These are phyloP conservation scores for Artomyces pyxidatus DNA, from an alignment of 768 basidiomycete species.

Conservation along the genomic window DNA sequence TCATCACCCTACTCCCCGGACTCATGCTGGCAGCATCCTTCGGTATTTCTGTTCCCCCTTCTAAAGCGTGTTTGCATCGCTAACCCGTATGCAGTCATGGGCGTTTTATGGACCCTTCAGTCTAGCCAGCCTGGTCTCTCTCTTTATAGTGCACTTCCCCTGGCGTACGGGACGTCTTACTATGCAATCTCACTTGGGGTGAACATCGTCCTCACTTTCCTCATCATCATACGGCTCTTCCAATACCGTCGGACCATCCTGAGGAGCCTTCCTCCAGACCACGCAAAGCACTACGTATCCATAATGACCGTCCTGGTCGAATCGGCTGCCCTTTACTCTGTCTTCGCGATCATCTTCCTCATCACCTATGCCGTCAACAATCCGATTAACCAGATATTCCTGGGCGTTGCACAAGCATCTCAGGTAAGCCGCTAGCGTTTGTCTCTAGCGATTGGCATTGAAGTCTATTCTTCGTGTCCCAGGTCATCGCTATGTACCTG, in stretches of 20 bases:
- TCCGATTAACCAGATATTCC: slow-evolving; percentile 17
- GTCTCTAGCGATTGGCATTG: too few species aligned
- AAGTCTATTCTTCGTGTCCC: too few species aligned
- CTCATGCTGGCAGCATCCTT: too few species aligned
- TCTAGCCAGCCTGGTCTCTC: slow-evolving; percentile 15
- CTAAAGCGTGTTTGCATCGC: too few species aligned
- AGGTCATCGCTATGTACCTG: too few species aligned
- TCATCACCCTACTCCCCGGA: too few species aligned
- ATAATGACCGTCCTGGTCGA: slow-evolving; percentile 20
- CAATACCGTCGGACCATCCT: slow-evolving; percentile 14
- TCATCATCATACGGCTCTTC: slow-evolving; percentile 19
- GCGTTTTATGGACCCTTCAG: slow-evolving; percentile 14
- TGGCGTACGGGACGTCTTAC: slow-evolving; percentile 19
- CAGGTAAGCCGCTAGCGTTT: too few species aligned
- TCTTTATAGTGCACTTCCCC: slow-evolving; percentile 11
- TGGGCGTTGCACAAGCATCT: too few species aligned
- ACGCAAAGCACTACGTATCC: slow-evolving; percentile 18
- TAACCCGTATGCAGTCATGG: slow-evolving; percentile 8
- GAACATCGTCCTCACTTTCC: slow-evolving; percentile 20
- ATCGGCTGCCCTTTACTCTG: slow-evolving; percentile 22
- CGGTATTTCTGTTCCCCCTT: too few species aligned
- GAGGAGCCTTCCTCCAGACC: slow-evolving; percentile 6
- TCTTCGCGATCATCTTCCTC: slow-evolving; percentile 20
- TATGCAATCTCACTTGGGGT: slow-evolving; percentile 19
- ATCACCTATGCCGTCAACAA: slow-evolving; percentile 20